phyloP scores from a whole-genome alignment of 441 rosid species.

The Arabidopsis lyrata region DNA sequence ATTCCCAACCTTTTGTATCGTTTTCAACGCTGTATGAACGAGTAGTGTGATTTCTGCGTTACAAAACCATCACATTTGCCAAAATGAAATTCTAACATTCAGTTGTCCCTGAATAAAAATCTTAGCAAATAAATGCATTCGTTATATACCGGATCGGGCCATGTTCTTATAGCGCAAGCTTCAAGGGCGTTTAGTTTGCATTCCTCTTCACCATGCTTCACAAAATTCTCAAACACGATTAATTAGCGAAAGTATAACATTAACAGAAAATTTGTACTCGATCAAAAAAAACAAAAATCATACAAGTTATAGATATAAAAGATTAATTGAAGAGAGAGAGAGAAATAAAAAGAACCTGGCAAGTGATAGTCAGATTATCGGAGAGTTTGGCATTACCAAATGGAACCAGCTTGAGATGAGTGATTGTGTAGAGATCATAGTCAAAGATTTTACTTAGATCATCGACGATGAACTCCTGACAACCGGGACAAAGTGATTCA shows the following conservation, averaged over 20 bases:
- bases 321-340: not conserved
- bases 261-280: too few species aligned
- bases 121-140: not conserved
- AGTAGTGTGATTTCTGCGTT: constrained; percentile 48
- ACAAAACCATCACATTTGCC: not conserved
- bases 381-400: constrained; percentile 54
- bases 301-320: not conserved
- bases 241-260: not conserved
- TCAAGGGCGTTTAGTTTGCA: constrained; percentile 10
- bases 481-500: constrained; percentile 56
- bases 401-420: constrained; percentile 53
- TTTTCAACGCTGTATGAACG: constrained; percentile 52
- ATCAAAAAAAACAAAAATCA: too few species aligned
- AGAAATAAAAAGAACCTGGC: constrained; percentile 51
- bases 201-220: constrained; percentile 17
- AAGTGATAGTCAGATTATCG: constrained; percentile 34
- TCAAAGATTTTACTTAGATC: constrained; percentile 42
- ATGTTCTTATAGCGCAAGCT: constrained; percentile 4
- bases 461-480: constrained; percentile 43
- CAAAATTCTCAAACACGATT: not conserved
- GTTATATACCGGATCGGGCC: not conserved
- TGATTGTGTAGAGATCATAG: constrained; percentile 49
- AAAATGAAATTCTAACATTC: not conserved
- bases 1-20: constrained; percentile 43
- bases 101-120: too few species aligned